Evolutionary conservation across 805 yeast species (phyloP), one percentile per base, ranked within the genome.

Genomic region (Schwanniomyces yamadae): DNA sequence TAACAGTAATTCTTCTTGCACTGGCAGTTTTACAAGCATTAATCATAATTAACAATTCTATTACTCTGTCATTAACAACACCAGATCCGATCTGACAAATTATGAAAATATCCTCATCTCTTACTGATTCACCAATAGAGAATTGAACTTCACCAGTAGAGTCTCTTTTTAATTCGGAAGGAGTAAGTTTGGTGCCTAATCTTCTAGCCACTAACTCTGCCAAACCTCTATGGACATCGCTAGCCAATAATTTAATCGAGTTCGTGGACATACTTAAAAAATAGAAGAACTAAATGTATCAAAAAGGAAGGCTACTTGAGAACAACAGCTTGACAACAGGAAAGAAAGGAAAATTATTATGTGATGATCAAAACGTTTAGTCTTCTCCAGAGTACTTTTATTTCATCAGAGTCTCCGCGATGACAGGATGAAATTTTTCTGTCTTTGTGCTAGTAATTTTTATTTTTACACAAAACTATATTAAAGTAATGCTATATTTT

Each of bases 1-100:
- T 95, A 0, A 95, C 96, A 1, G 97, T 90, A 55, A 91, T 84
- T 43, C 91, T 74, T 55, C 97, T 76, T 1, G 96, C 97, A 22
- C 96, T 86, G 2, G 98, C 98, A n/a, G 90, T 80, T 53, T 83
- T 84, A 65, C 97, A 89, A 11, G 98, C 98, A 60, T 88, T 89
- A 46, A 91, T 80, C 81, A 91, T 81, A 41, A 91, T 81, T 41
- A 93, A 71, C 30, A 91, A 67, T 57, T 93, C 99, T 82, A 91
- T 78, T 34, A 91, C 71, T 45, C 80, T 75, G 59, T 90, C 96
- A 59, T 91, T 91, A 40, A 93, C 74, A 34, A 77, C 83, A 11
- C 89, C 90, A 5, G 85, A 80, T 3, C 90, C 90, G 22, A 82
- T 81, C 57, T 84, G 93, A 59, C 84, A 80, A 42, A 84, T 77